Evolutionary conservation across 2,329 filamentous ascomycete species (phyloP), one percentile per base, ranked within the genome.

Genomic region (Aspergillus floridensis): DNA sequence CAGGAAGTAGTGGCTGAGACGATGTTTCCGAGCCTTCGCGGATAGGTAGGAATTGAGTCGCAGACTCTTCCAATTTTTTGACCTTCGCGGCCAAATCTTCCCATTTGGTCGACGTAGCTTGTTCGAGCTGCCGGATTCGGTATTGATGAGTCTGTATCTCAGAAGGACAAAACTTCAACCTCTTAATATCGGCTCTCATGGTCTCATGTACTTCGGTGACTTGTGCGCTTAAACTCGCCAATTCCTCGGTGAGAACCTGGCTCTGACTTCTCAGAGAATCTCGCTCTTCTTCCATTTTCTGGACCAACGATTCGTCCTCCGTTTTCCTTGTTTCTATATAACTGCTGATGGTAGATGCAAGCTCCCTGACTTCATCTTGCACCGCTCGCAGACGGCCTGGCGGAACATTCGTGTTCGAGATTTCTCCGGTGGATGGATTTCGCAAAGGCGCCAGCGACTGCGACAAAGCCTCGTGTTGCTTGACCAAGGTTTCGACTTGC

Each of bases 281-380:
- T 49, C 62, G n/a, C 22, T 64, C 53, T 12, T 38, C 41, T 14
- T 26, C 49, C 7, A 68, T 53, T 14, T 29, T 54, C 32, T 64
- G 48, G 22, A 68, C 50, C 24, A 56, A 38, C 3, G 35, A 24
- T 8, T 56, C 46, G 11, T 59, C 56, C 24, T 57, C 41, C 16
- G 38, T 46, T 21, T 57, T 51, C 22, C 38, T 59, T 24, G 51
- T 50, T 16, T n/a, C n/a, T 6, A 60, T 3, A 11, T 50, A 57
- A 14, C 16, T 46, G n/a, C 53, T 50, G 4, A 58, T 19, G 32
- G 19, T 51, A 38, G 48, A 16, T 22, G 49, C 38, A 44, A 51
- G 55, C 22, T 57, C 55, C 8, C 49, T 29, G 26, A 62, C 35
- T 41, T 55, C 51, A 5, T 53, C 19, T 38, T 50, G 51, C 7